These are phyloP conservation scores for Ehretia macrophylla DNA, from an alignment of 257 asterid species.

Conservation along the genomic window DNA sequence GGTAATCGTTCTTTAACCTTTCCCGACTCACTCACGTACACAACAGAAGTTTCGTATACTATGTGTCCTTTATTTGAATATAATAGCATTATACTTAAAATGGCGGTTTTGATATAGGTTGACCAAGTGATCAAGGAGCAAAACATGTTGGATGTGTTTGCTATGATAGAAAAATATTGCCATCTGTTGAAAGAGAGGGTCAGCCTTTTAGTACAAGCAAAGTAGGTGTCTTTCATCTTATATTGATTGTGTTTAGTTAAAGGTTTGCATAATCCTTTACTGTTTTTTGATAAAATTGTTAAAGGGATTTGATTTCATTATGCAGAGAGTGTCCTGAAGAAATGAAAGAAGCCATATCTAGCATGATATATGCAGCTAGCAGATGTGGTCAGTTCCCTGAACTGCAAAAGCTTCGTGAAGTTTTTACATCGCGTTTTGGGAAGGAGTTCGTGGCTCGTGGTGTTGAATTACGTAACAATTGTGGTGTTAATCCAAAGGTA, in stretches of 20 bases:
- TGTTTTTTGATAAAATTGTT: neutral
- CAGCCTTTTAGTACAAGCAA: slow-evolving; percentile 53
- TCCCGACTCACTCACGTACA: no score
- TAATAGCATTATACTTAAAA: neutral
- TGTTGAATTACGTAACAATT: slow-evolving; percentile 70
- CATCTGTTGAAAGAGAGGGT: slow-evolving; percentile 54
- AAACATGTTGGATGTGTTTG: slow-evolving; percentile 76
- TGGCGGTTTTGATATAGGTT: slow-evolving; percentile 40
- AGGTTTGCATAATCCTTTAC: neutral
- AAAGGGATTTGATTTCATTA: neutral
- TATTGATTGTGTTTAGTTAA: neutral
- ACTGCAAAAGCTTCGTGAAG: slow-evolving; percentile 61
- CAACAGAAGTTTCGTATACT: neutral
- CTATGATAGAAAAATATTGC: slow-evolving; percentile 60
- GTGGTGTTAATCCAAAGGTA: slow-evolving; percentile 85
- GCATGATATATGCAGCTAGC: slow-evolving; percentile 66
- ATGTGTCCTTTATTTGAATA: neutral
- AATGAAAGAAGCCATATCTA: slow-evolving; percentile 58
- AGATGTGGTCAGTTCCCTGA: slow-evolving; percentile 98
- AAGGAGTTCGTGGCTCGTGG: slow-evolving; percentile 65
- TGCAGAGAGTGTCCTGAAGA: slow-evolving; percentile 79
- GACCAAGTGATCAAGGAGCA: slow-evolving; percentile 90
- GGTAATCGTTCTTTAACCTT: slow-evolving; percentile 26
- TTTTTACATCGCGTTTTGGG: slow-evolving; percentile 53
- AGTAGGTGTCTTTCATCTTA: slow-evolving; percentile 30